A percentile compares a stretch with the other conserved stretches of the same genome.
phyloP scores from a whole-genome alignment of 1,139 yeast genomes.

The Yamadazyma trypodendri region DNA sequence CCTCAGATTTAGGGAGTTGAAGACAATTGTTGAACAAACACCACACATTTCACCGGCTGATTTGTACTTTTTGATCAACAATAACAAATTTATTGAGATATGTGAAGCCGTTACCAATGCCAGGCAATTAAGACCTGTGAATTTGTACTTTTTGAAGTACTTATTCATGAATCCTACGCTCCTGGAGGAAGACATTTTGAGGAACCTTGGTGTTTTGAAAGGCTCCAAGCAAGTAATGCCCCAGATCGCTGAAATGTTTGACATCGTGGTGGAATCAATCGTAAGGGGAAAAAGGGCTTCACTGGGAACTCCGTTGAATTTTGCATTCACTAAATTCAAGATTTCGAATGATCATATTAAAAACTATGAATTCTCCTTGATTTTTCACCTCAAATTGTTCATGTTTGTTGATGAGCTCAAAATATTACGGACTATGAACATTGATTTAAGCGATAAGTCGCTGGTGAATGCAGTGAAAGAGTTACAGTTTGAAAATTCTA shows the following conservation, averaged over 20 bases:
- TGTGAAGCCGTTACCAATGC: constrained; percentile 3
- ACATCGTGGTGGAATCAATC: constrained; percentile 7
- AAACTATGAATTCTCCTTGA: constrained; percentile 20
- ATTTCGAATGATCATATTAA: constrained; percentile 13
- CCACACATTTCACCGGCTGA: constrained; percentile 14
- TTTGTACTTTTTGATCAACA: constrained; percentile 10
- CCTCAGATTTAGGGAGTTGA: constrained; percentile 26
- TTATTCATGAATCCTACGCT: constrained; percentile 3
- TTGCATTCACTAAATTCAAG: constrained; percentile 13
- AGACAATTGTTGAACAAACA: constrained; percentile 15
- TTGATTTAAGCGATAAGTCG: constrained; percentile 6
- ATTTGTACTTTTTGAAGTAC: constrained; percentile 6
- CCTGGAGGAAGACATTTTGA: constrained; percentile 4
- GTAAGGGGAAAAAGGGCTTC: constrained; percentile 10
- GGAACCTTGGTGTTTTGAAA: not conserved
- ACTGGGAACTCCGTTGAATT: constrained; percentile 8
- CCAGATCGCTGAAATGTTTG: constrained; percentile 1
- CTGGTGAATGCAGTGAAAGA: constrained; percentile 2
- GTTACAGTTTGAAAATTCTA: constrained; percentile 8
- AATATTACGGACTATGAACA: constrained; percentile 12
- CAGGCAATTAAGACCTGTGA: not conserved
- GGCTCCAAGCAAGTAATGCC: not conserved
- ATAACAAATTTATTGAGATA: constrained; percentile 8
- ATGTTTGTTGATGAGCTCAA: constrained; percentile 17
- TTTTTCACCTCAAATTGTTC: constrained; percentile 15